Percentiles rank a stretch among this genome's conserved stretches.
phyloP scores from a whole-genome alignment of 352 stramenopile genomes.

The Pythium phragmitis region DNA sequence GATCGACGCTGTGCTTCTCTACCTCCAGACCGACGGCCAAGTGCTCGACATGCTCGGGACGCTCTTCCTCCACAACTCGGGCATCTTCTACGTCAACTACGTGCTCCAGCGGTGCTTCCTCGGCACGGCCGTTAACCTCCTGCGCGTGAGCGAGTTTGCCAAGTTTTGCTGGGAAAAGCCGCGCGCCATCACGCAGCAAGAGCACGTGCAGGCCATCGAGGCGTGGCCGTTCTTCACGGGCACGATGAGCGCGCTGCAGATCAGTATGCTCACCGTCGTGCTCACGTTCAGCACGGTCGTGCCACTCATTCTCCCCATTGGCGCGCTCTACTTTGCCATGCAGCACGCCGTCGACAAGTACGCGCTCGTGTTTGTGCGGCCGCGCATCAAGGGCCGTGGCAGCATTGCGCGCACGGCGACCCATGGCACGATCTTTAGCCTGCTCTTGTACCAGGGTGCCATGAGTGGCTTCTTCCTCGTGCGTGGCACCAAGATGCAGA shows the following conservation, averaged over 20 bases:
- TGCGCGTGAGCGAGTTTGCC: slow-evolving; percentile 75
- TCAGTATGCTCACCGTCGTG: slow-evolving; percentile 80
- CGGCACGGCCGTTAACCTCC: slow-evolving; percentile 67
- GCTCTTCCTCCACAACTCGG: slow-evolving; percentile 86
- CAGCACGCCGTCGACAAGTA: slow-evolving; percentile 87
- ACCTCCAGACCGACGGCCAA: slow-evolving; percentile 70
- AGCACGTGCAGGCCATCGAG: slow-evolving; percentile 70
- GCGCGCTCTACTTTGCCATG: slow-evolving; percentile 83
- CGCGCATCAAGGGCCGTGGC: slow-evolving; percentile 79
- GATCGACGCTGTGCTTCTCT: slow-evolving; percentile 80
- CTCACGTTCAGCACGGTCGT: slow-evolving; percentile 86
- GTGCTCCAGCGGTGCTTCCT: slow-evolving; percentile 83
- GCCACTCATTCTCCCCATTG: slow-evolving; percentile 77
- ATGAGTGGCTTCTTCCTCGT: slow-evolving; percentile 88
- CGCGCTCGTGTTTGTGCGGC: slow-evolving; percentile 72
- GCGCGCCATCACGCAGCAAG: slow-evolving; percentile 67
- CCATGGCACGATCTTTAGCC: slow-evolving; percentile 75
- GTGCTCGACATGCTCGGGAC: slow-evolving; percentile 81
- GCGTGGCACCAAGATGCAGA: slow-evolving; percentile 72
- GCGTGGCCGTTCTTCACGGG: slow-evolving; percentile 83
- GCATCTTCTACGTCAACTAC: slow-evolving; percentile 90
- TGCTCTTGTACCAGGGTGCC: slow-evolving; percentile 78
- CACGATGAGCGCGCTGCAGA: slow-evolving; percentile 81
- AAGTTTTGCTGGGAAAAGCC: slow-evolving; percentile 83
- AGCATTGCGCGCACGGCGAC: slow-evolving; percentile 80